Percentiles rank a stretch among this genome's conserved stretches.
Evolutionary conservation across 768 basidiomycete genomes (phyloP).

Genomic region (Daedaleopsis nitida): DNA sequence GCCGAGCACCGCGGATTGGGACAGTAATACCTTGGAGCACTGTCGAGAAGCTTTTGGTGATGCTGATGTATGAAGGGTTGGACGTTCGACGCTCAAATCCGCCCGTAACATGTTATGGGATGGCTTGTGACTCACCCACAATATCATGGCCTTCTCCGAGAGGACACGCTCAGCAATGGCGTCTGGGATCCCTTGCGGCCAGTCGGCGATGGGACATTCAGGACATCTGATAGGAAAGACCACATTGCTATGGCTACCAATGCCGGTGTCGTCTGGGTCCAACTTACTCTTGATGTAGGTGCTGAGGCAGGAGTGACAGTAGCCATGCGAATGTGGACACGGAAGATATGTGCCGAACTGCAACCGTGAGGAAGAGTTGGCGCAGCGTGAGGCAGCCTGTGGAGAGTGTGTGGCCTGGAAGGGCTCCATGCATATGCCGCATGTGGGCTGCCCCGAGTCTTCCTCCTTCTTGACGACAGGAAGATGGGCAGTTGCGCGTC

Average conservation of each 20-base stretch:
- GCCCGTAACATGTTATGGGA: neutral
- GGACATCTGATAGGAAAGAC: slow-evolving; percentile 43
- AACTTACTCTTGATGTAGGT: slow-evolving; percentile 39
- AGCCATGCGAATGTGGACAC: slow-evolving; percentile 37
- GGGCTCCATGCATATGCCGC: slow-evolving; percentile 43
- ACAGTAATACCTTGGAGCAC: slow-evolving; percentile 38
- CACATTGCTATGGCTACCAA: slow-evolving; percentile 28
- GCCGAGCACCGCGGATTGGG: slow-evolving; percentile 42
- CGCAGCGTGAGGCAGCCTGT: slow-evolving; percentile 33
- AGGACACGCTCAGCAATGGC: slow-evolving; percentile 36
- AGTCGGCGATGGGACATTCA: slow-evolving; percentile 35
- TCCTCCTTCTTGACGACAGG: slow-evolving; percentile 3
- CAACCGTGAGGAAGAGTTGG: slow-evolving; percentile 37
- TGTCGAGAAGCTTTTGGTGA: slow-evolving; percentile 38
- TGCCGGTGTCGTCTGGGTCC: slow-evolving; percentile 35
- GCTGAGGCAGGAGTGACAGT: slow-evolving; percentile 39
- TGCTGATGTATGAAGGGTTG: slow-evolving; percentile 26
- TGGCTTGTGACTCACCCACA: slow-evolving; percentile 33
- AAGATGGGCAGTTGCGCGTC: neutral
- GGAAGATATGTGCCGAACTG: slow-evolving; percentile 38
- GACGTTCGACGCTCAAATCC: too few species aligned
- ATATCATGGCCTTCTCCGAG: slow-evolving; percentile 34
- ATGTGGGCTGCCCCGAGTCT: slow-evolving; percentile 27
- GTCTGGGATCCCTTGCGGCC: slow-evolving; percentile 39
- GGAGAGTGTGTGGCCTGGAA: slow-evolving; percentile 39